Base-by-base conservation (phyloP, 2,329 filamentous ascomycete genomes). In the Alternaria dauci region DNA sequence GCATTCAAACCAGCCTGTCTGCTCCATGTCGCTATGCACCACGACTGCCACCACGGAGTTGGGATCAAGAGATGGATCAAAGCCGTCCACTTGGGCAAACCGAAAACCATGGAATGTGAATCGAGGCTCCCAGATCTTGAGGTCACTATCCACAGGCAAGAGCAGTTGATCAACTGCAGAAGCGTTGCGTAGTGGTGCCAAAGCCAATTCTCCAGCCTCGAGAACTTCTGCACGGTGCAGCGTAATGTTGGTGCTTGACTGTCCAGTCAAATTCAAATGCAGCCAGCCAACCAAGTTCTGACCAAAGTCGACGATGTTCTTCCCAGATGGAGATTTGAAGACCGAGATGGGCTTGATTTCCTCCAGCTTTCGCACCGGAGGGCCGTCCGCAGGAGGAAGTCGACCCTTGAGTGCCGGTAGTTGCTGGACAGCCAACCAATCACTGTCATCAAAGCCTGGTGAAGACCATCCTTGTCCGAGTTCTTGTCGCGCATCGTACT, bases 201-300 rank as follows among this genome's bases (percentile, higher is more conserved):
- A 11, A 12, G 8, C 8, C 30, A 34, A 34, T 34, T 34, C 30
- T 9, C 30, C 30, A 34, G 8, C 8, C 30, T 34, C 30, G 4
- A 34, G 30, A 11, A 34, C 8, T 34, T 34, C 30, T 34, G 30
- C 30, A 34, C 11, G 30, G 3, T 12, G 8, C 3, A 34, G 8
- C 30, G 12, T 12, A 8, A 34, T 12, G 30, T 12, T 9, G 30
- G 8, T 9, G 11, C 8, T 8, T 34, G 34, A 14, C 16, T 47
- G 39, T 30, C 23, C 41, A 9, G 4, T 28, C 66, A 87, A 84
- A 0, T 68, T 72, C 11, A 88, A 73, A 0, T 74, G 71, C 1
- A 86, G 57, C 58, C 79, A 78, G 2, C 85, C 86, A 1, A 86
- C 85, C 0, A 87, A 73, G 62, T 87, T 87, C 66, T 87, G 85